Evolutionary conservation across 2,329 filamentous ascomycete species (phyloP).

Genomic region (Fusarium sterilihyphosum): DNA sequence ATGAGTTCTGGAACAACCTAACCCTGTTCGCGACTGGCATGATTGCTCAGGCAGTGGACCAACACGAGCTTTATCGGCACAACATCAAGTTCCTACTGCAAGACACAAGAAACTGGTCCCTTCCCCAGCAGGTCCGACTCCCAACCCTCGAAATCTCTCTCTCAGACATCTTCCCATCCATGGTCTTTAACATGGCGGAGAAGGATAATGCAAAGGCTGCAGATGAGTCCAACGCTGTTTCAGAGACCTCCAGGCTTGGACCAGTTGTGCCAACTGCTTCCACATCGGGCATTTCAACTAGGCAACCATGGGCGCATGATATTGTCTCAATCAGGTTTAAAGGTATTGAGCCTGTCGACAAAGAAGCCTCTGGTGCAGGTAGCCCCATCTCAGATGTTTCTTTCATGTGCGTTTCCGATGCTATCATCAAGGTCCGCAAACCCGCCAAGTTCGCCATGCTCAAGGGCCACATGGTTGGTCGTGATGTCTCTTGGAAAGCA

Average conservation of each 20-base stretch:
- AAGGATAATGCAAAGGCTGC: conserved; percentile 20
- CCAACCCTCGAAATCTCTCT: conserved; percentile 62
- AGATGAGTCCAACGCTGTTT: background rate
- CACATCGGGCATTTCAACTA: conserved; percentile 34
- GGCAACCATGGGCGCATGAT: conserved; percentile 66
- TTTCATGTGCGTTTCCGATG: conserved; percentile 59
- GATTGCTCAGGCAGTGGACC: conserved; percentile 61
- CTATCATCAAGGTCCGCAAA: conserved; percentile 64
- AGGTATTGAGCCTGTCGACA: conserved; percentile 50
- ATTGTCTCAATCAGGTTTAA: conserved; percentile 68
- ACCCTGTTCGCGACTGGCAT: conserved; percentile 61
- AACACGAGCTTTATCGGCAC: conserved; percentile 58
- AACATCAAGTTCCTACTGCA: conserved; percentile 53
- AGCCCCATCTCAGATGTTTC: conserved; percentile 6
- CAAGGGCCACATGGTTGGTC: conserved; percentile 61
- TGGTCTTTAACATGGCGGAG: conserved; percentile 43
- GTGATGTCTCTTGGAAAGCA: conserved; percentile 70
- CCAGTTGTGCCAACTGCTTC: conserved; percentile 37
- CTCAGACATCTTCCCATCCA: conserved; percentile 55
- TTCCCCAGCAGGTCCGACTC: conserved; percentile 56
- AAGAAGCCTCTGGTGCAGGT: conserved; percentile 20
- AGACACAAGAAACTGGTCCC: conserved; percentile 49
- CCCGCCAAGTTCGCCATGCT: conserved; percentile 66
- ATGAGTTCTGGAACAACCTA: conserved; percentile 63
- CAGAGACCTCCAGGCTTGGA: conserved; percentile 34